Conservation (phyloP, 2,329 filamentous ascomycete species). For the Apiospora rasikravindrae region DNA sequence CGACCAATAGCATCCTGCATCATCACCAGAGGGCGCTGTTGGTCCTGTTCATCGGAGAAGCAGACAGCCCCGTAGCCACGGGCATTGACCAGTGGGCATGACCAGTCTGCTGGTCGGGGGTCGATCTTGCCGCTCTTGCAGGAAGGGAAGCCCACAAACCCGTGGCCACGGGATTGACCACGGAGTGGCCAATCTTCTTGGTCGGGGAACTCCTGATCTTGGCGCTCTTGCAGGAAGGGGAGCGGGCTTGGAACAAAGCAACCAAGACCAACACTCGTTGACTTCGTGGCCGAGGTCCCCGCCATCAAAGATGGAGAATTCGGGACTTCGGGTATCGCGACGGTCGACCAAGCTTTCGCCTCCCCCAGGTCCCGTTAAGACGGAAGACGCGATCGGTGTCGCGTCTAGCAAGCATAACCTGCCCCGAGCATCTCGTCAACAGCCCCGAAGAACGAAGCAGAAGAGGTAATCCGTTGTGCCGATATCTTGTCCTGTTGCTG, state of each 20-base stretch:
- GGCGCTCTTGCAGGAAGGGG: constrained; percentile 39
- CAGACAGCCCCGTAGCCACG: constrained; percentile 97
- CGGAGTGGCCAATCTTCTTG: no score
- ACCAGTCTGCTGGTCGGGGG: no score
- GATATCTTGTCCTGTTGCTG: no score
- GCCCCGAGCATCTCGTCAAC: no score
- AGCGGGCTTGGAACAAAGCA: constrained; percentile 94
- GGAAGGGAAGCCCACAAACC: no score
- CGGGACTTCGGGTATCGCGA: constrained; percentile 92
- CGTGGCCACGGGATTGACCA: constrained; percentile 86
- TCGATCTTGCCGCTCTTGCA: no score
- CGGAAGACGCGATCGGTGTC: constrained; percentile 97
- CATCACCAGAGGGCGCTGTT: constrained; percentile 92
- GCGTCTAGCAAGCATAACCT: constrained; percentile 47
- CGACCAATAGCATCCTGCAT: constrained; percentile 82
- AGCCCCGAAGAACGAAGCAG: no score
- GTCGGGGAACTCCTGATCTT: constrained; percentile 65
- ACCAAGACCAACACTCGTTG: constrained; percentile 94
- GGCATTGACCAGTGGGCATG: constrained; percentile 59
- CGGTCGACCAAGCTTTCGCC: constrained; percentile 94
- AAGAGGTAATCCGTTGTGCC: no score
- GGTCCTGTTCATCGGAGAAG: constrained; percentile 93
- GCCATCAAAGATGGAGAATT: constrained; percentile 97
- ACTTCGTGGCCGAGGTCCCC: constrained; percentile 97
- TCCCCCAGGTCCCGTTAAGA: constrained; percentile 90